These are phyloP conservation scores for Pachysandra terminalis DNA, from an alignment of 164 flowering plant species.

Conservation along the genomic window DNA sequence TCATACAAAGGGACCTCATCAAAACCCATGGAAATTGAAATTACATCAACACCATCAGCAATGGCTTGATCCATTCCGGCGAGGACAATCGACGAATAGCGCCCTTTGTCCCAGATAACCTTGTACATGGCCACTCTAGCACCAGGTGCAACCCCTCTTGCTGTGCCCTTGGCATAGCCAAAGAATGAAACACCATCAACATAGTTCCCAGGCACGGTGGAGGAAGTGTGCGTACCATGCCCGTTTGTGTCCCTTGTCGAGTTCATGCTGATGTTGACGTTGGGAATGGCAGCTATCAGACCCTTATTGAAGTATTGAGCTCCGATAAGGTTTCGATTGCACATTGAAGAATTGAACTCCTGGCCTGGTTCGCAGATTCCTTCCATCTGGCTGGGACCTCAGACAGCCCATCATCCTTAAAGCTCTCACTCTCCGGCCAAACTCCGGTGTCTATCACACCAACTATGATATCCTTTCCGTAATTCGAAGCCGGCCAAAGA, in stretches of 20 bases:
- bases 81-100: conserved; percentile 37
- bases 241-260: conserved; percentile 53
- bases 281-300: conserved; percentile 21
- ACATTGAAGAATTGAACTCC: conserved; percentile 46
- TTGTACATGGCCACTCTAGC: conserved; percentile 59
- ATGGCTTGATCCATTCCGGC: conserved; percentile 62
- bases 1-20: conserved; percentile 24
- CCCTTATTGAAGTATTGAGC: conserved; percentile 62
- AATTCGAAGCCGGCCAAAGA: conserved; percentile 52
- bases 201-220: conserved; percentile 53
- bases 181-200: conserved; percentile 35
- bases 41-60: conserved; percentile 64
- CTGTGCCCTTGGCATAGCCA: conserved; percentile 56
- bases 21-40: conserved; percentile 55
- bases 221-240: conserved; percentile 65
- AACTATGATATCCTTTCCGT: conserved; percentile 52
- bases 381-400: conserved; percentile 53
- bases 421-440: conserved; percentile 73
- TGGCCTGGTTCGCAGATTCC: conserved; percentile 41
- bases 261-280: conserved; percentile 22
- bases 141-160: conserved; percentile 55
- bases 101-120: conserved; percentile 33
- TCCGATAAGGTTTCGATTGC: conserved; percentile 66
- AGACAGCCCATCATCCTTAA: conserved; percentile 48
- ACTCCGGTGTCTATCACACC: conserved; percentile 65